These are phyloP conservation scores for Myxozyma lipomycoides DNA, from an alignment of 805 yeast genomes.

Conservation along the genomic window DNA sequence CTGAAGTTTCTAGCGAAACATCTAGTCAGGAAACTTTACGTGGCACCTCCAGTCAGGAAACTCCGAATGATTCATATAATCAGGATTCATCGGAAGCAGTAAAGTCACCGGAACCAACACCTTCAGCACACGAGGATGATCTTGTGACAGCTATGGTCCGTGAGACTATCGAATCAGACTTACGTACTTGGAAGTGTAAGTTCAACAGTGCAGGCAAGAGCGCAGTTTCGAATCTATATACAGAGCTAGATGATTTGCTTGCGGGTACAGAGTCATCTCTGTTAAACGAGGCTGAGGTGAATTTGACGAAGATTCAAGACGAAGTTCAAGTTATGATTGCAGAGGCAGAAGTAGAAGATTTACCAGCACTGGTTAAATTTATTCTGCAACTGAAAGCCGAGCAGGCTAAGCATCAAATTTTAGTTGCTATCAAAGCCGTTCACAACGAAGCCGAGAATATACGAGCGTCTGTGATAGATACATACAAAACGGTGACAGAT, in stretches of 20 bases:
- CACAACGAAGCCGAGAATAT: slow-evolving; percentile 14
- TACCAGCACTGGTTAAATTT: slow-evolving; percentile 1
- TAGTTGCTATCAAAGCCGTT: slow-evolving; percentile 5
- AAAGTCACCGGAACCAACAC: slow-evolving; percentile 15
- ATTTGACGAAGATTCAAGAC: not conserved
- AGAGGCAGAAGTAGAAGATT: not conserved
- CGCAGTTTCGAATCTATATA: slow-evolving; percentile 16
- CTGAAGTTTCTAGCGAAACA: not conserved
- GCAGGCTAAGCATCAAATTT: slow-evolving; percentile 4
- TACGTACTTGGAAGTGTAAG: slow-evolving; percentile 15
- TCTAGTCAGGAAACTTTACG: too few relatives aligned
- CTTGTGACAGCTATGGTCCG: slow-evolving; percentile 8
- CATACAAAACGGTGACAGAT: slow-evolving; percentile 21
- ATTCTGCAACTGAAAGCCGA: slow-evolving; percentile 9
- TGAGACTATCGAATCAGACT: slow-evolving; percentile 8
- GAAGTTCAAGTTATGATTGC: slow-evolving; percentile 3
- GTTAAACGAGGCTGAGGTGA: not conserved
- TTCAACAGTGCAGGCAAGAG: slow-evolving; percentile 23
- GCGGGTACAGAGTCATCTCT: not conserved
- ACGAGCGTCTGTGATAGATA: slow-evolving; percentile 12
- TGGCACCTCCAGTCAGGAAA: too few relatives aligned
- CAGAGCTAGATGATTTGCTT: slow-evolving; percentile 11
- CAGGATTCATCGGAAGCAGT: not conserved
- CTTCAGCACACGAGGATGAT: slow-evolving; percentile 9
- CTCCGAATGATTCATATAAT: not conserved